Base-by-base conservation (phyloP, 805 yeast genomes). In the Spathaspora passalidarum region DNA sequence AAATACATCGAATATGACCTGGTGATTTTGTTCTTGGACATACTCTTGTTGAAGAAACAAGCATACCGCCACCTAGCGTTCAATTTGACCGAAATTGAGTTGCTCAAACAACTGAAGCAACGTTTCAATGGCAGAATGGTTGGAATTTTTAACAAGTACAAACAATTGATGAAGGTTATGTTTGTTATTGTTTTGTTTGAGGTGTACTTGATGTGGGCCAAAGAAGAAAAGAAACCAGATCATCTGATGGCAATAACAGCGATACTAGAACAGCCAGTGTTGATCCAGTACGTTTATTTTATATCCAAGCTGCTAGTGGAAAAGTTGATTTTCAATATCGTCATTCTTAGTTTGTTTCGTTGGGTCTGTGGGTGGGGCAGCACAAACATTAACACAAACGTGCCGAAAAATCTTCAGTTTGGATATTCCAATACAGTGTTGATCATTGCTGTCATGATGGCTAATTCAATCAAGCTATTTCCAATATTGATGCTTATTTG, bases 401-500 rank as follows among this genome's bases (percentile, higher is more conserved):
- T 65, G 4, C 41, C 42, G 1, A 45, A 52, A 36, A 52, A 63
- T 42, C 60, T 60, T 29, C 74, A 72, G 36, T 66, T 64, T 38
- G 58, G 60, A 1, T 68, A 64, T 51, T 46, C 51, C 65, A 76
- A 13, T 1, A 57, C 66, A n/a, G 75, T 78, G 3, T 62, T 91
- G 14, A 75, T 89, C 0, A 75, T 83, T 8, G 85, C 96, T 0
- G 74, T 90, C 1, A 60, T 91, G 38, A 75, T 90, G 5, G 83
- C 97, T 0, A 82, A 88, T 38, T 81, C 88, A 0, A 84, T 92
- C 34, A 88, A 86, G 58, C 71, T 92, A 18, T 84, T 92, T 51
- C 99, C 99, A 0, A 85, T 94, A 16, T 73, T 94, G 26, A 92
- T 92, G 91, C 72, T 94, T 25, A 92, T 94, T 29, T 94, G 99